phyloP scores from a whole-genome alignment of 2,329 filamentous ascomycete genomes.

The Fusarium sarcochroum region DNA sequence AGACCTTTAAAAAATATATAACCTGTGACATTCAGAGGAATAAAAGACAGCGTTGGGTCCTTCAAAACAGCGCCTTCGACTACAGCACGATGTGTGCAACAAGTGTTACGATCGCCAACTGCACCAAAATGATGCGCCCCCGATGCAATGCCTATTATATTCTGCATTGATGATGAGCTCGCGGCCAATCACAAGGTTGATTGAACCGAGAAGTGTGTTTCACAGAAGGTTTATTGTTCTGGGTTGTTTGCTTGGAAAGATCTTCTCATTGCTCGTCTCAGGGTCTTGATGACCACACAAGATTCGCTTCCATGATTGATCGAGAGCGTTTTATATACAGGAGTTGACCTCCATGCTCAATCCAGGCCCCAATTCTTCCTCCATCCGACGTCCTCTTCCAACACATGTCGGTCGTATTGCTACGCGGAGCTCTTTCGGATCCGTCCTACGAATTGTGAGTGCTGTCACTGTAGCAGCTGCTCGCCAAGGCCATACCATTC shows the following conservation, averaged over 20 bases:
- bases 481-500: slow-evolving; percentile 47
- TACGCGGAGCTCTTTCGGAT: slow-evolving; percentile 48
- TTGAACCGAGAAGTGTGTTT: neutral
- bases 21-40: neutral
- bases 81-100: neutral
- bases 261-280: slow-evolving; percentile 32
- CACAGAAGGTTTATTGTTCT: neutral
- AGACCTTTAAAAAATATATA: too few species aligned
- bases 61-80: neutral
- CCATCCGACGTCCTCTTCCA: neutral
- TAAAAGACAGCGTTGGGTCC: neutral
- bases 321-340: slow-evolving; percentile 19
- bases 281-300: slow-evolving; percentile 31
- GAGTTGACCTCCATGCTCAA: neutral
- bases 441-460: slow-evolving; percentile 51
- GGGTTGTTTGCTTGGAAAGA: slow-evolving; percentile 18
- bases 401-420: slow-evolving; percentile 38
- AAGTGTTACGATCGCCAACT: too few species aligned
- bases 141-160: too few species aligned
- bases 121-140: neutral
- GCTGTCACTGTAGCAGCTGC: slow-evolving; percentile 52
- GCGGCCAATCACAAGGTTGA: neutral
- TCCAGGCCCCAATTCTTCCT: neutral
- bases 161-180: too few species aligned
- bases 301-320: slow-evolving; percentile 23